Evolutionary conservation across 345 rosid species (phyloP).

Genomic region (Physaria fendleri): DNA sequence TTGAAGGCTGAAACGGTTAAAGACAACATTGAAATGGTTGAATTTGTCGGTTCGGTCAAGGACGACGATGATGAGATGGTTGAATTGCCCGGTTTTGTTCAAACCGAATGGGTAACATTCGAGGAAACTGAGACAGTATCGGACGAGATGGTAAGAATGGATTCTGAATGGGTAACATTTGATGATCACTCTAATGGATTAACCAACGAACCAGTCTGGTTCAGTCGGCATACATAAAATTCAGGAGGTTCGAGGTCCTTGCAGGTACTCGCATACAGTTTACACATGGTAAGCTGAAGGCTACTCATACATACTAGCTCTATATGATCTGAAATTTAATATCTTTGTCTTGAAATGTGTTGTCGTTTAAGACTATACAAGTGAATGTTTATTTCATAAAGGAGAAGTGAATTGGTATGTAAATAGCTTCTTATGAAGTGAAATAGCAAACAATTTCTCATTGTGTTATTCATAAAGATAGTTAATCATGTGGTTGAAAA

Average conservation of each 20-base stretch:
- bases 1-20: conserved; percentile 19
- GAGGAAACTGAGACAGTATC: neutral
- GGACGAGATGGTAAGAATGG: neutral
- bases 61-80: conserved; percentile 12
- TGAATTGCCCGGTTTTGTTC: neutral
- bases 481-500: no score
- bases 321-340: neutral
- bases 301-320: neutral
- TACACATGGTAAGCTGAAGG: neutral
- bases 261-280: neutral
- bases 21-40: neutral
- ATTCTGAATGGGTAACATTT: conserved; percentile 21
- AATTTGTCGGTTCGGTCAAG: neutral
- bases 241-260: neutral
- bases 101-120: conserved; percentile 22
- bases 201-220: conserved; percentile 4
- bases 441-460: neutral
- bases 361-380: neutral
- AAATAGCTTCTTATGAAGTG: neutral
- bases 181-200: conserved; percentile 6
- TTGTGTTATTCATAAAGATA: neutral
- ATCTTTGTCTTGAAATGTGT: neutral
- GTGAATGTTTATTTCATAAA: neutral
- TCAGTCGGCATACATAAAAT: neutral
- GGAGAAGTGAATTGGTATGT: conserved; percentile 1